Conservation (phyloP, 352 stramenopile genomes). For the Pythium myriotylum region DNA sequence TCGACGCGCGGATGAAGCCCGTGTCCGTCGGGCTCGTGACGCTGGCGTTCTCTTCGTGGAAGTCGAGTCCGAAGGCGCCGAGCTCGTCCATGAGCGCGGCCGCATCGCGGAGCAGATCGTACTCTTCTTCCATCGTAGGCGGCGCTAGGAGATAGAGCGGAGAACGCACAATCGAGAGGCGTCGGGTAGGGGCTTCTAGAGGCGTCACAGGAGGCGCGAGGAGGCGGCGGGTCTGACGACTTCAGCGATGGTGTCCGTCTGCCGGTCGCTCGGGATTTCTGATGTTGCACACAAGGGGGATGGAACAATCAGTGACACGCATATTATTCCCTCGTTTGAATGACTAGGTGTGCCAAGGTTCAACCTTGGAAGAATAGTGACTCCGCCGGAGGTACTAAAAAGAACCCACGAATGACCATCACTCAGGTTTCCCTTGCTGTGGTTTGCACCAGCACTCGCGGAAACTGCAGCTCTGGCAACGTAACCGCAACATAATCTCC, state of each 20-base stretch:
- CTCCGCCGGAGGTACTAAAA: not conserved
- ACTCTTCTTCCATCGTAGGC: slow-evolving; percentile 24
- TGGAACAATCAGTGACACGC: too few species aligned
- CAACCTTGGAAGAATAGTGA: slow-evolving; percentile 1
- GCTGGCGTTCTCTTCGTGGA: slow-evolving; percentile 6
- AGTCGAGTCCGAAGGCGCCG: slow-evolving; percentile 25
- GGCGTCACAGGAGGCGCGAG: too few species aligned
- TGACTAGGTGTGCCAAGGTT: slow-evolving; percentile 10
- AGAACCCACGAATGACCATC: slow-evolving; percentile 13
- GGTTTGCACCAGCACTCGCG: slow-evolving; percentile 18
- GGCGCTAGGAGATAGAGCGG: not conserved
- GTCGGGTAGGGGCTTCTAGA: too few species aligned
- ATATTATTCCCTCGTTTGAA: slow-evolving; percentile 9
- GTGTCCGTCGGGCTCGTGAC: slow-evolving; percentile 20
- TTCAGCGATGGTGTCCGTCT: too few species aligned
- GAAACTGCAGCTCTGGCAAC: not conserved
- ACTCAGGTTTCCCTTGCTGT: slow-evolving; percentile 13
- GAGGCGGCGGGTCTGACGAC: too few species aligned
- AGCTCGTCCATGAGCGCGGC: slow-evolving; percentile 27
- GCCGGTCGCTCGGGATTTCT: too few species aligned
- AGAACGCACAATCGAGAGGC: not conserved
- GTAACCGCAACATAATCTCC: slow-evolving; percentile 11
- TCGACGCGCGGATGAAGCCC: slow-evolving; percentile 25
- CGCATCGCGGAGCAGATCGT: slow-evolving; percentile 24
- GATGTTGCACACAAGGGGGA: too few species aligned